Conservation (phyloP, 2,329 filamentous ascomycete genomes). For the Nigrograna mackinnonii region DNA sequence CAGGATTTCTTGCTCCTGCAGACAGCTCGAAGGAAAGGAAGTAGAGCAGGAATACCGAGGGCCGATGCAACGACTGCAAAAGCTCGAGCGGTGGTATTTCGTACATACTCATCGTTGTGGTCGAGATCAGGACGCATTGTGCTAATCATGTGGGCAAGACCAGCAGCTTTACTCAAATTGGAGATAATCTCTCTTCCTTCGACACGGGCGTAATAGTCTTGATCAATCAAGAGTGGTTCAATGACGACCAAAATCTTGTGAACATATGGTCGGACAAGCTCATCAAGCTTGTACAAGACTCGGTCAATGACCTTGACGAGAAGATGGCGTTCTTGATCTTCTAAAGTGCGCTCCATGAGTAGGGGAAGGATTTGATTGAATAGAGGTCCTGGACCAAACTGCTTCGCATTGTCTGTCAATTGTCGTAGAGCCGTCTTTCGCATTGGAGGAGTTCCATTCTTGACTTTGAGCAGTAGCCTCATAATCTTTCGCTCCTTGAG, state of each 20-base stretch:
- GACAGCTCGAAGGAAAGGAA: constrained; percentile 93
- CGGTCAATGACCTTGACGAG: constrained; percentile 99
- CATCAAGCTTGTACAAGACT: constrained; percentile 97
- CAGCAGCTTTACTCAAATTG: constrained; percentile 94
- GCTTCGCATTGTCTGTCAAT: constrained; percentile 94
- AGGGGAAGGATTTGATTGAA: constrained; percentile 98
- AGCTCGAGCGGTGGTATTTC: constrained; percentile 94
- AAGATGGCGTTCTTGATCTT: constrained; percentile 97
- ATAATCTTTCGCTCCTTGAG: constrained; percentile 99
- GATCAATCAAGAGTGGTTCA: constrained; percentile 97
- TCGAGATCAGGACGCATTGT: constrained; percentile 99
- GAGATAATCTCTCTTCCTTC: constrained; percentile 99
- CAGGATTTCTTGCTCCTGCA: constrained; percentile 99
- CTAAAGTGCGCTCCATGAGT: constrained; percentile 96
- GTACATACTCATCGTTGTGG: constrained; percentile 96
- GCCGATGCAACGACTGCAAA: constrained; percentile 97
- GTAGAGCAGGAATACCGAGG: constrained; percentile 89
- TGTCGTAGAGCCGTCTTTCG: constrained; percentile 96
- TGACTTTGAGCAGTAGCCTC: constrained; percentile 94
- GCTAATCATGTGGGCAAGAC: constrained; percentile 98
- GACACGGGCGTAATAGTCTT: constrained; percentile 98
- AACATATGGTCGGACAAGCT: constrained; percentile 92
- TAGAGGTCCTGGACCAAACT: constrained; percentile 89
- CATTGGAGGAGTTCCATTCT: constrained; percentile 98
- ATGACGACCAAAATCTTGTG: constrained; percentile 99